These are phyloP conservation scores for Pseudoscleropodium purum DNA, from an alignment of 225 moss, liverwort and hornwort genomes.

Conservation along the genomic window DNA sequence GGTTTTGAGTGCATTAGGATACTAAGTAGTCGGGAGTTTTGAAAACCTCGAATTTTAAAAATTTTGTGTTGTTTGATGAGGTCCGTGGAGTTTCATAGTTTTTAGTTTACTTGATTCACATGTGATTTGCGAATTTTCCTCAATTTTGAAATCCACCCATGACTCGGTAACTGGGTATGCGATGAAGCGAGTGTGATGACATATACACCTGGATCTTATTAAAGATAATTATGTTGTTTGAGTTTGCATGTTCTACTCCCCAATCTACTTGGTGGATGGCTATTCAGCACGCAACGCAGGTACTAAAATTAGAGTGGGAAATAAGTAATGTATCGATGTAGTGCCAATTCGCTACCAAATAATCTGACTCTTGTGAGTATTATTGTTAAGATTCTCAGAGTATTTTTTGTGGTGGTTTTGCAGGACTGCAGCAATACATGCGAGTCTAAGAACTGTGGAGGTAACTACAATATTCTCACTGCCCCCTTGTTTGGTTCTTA, in stretches of 20 bases:
- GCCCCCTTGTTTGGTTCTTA: neutral
- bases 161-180: neutral
- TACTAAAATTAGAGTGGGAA: neutral
- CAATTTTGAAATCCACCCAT: neutral
- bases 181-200: neutral
- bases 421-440: slow-evolving; percentile 31
- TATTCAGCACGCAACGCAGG: neutral
- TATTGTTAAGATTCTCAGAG: neutral
- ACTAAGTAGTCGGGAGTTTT: neutral
- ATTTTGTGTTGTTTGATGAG: neutral
- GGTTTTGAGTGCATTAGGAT: neutral
- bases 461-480: neutral
- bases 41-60: neutral
- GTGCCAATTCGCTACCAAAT: neutral
- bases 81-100: neutral
- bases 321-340: neutral
- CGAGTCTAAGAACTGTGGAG: slow-evolving; percentile 22
- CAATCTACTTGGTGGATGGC: neutral
- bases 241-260: neutral
- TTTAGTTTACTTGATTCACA: neutral
- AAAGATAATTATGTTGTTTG: neutral
- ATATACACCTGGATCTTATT: neutral
- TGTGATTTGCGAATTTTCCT: neutral
- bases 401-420: neutral
- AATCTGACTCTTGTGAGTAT: neutral